These are phyloP conservation scores for thale cress (Arabidopsis thaliana) DNA, from an alignment of 345 rosid species.

Conservation along the genomic window DNA sequence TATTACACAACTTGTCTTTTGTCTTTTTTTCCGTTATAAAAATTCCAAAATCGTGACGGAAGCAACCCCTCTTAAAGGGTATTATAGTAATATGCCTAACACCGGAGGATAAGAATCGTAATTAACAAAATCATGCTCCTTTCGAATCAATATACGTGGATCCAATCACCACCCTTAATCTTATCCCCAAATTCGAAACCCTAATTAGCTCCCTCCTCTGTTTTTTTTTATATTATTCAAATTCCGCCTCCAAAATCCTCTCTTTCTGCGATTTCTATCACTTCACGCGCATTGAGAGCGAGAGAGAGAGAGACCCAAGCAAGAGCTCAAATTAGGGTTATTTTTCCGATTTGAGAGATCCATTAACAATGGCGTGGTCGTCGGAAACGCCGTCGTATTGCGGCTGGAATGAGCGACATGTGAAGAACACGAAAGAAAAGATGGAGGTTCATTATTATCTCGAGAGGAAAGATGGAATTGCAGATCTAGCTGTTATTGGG, in stretches of 20 bases:
- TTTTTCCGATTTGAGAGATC: neutral
- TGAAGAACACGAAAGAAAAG: slow-evolving; percentile 57
- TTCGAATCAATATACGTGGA: slow-evolving; percentile 34
- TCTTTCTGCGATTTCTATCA: slow-evolving; percentile 20
- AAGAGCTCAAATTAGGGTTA: slow-evolving; percentile 14
- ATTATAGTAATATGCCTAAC: neutral
- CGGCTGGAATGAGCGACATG: slow-evolving; percentile 74
- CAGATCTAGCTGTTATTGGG: slow-evolving; percentile 77
- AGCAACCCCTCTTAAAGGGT: neutral
- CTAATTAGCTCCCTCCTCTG: slow-evolving; percentile 43
- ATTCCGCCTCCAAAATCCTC: slow-evolving; percentile 3
- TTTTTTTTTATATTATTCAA: slow-evolving; percentile 23
- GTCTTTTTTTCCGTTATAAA: slow-evolving; percentile 24
- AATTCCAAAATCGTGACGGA: slow-evolving; percentile 36
- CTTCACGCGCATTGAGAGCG: slow-evolving; percentile 2
- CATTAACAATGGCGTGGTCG: slow-evolving; percentile 41
- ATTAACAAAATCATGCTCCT: slow-evolving; percentile 29
- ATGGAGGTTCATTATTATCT: slow-evolving; percentile 68
- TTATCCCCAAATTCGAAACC: slow-evolving; percentile 52
- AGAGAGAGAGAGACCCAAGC: slow-evolving; percentile 8
- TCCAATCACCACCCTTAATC: slow-evolving; percentile 67
- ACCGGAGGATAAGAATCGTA: slow-evolving; percentile 45
- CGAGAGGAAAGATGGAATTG: slow-evolving; percentile 59
- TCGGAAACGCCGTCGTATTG: slow-evolving; percentile 51
- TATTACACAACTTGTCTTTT: slow-evolving; percentile 49